A percentile compares a stretch with the other conserved stretches of the same genome.
phyloP scores from a whole-genome alignment of 176 grass and related monocot species.

The Elymus sibiricus region DNA sequence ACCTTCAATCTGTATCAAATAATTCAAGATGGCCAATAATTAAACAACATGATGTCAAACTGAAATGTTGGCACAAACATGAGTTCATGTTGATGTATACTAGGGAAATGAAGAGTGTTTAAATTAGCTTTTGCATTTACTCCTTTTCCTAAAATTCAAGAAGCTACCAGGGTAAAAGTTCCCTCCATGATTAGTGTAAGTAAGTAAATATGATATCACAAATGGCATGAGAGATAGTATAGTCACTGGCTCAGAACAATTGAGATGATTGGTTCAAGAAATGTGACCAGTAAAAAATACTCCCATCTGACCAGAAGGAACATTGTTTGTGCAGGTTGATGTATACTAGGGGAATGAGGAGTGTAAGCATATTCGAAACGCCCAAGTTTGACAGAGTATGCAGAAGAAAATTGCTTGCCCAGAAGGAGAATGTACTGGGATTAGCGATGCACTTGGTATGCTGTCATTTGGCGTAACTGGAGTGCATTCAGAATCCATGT shows the following conservation, averaged over 20 bases:
- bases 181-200: not conserved
- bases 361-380: not conserved
- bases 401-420: not conserved
- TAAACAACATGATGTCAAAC: not conserved
- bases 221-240: not conserved
- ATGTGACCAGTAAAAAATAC: not conserved
- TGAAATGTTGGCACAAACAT: slow-evolving; percentile 10
- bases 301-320: not conserved
- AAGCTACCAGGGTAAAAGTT: not conserved
- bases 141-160: not conserved
- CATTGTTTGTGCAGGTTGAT: not conserved
- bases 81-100: slow-evolving; percentile 1
- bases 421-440: not conserved
- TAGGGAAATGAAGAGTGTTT: not conserved
- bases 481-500: not conserved
- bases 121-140: not conserved
- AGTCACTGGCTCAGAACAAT: not conserved
- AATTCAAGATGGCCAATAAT: slow-evolving; percentile 3
- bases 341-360: not conserved
- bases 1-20: slow-evolving; percentile 53
- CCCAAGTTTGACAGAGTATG: not conserved
- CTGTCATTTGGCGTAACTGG: not conserved
- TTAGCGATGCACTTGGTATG: not conserved
- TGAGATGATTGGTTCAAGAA: not conserved
- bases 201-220: not conserved